A percentile compares a stretch with the other conserved stretches of the same genome.
Evolutionary conservation across 805 yeast species (phyloP).

Genomic region (Metschnikowia matae): DNA sequence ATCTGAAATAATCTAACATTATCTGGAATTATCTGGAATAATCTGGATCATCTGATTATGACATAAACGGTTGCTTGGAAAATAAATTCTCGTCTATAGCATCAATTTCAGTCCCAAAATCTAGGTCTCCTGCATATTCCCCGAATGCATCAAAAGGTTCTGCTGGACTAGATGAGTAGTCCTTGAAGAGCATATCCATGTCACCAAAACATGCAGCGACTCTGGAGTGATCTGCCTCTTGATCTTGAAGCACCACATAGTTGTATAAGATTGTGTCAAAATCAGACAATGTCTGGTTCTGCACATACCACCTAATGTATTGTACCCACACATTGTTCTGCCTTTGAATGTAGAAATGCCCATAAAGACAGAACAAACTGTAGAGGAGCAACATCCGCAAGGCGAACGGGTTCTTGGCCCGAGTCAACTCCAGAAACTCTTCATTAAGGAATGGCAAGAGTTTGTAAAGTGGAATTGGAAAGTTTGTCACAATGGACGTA

Average conservation of each 20-base stretch:
- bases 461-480: conserved; percentile 31
- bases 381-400: conserved; percentile 23
- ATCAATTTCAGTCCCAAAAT: background rate
- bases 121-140: too few relatives aligned
- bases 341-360: conserved; percentile 21
- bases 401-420: conserved; percentile 22
- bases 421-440: conserved; percentile 18
- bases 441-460: conserved; percentile 21
- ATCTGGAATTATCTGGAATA: too few relatives aligned
- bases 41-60: too few relatives aligned
- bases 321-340: conserved; percentile 28
- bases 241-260: conserved; percentile 3
- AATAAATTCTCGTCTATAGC: background rate
- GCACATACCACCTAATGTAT: conserved; percentile 19
- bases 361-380: conserved; percentile 18
- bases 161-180: background rate
- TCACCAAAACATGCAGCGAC: background rate
- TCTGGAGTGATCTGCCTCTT: conserved; percentile 1
- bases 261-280: conserved; percentile 9
- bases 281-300: conserved; percentile 1
- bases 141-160: background rate
- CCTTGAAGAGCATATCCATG: background rate
- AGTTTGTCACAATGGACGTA: conserved; percentile 15
- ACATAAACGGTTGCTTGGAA: background rate
- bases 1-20: too few relatives aligned